These are phyloP conservation scores for Nicotiana rustica DNA, from an alignment of 305 asterid species.

Conservation along the genomic window DNA sequence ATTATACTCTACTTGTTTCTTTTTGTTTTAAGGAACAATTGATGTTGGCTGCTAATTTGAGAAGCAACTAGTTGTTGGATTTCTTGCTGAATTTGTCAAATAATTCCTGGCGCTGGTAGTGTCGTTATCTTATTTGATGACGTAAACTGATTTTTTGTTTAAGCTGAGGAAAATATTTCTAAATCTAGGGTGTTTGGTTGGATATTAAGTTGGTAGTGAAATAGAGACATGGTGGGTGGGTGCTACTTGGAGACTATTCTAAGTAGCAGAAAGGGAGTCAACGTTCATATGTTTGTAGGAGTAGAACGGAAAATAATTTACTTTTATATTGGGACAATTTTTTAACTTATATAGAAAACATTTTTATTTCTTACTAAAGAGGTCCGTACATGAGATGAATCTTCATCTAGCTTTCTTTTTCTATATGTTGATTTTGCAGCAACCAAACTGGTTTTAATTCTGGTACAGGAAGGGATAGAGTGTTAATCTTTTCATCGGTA, in stretches of 20 bases:
- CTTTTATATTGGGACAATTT: background rate
- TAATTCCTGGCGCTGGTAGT: constrained; percentile 2
- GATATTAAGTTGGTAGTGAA: background rate
- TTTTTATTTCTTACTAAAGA: background rate
- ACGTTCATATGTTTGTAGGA: constrained; percentile 11
- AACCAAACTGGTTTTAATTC: constrained; percentile 1
- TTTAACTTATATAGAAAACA: background rate
- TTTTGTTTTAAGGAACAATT: background rate
- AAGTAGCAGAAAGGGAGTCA: background rate
- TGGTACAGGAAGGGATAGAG: background rate
- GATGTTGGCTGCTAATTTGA: constrained; percentile 14
- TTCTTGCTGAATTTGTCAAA: constrained; percentile 15
- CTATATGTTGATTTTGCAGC: background rate
- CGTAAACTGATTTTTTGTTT: constrained; percentile 9
- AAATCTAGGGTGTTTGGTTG: constrained; percentile 7
- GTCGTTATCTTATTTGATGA: background rate
- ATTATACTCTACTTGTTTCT: background rate
- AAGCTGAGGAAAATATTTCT: background rate
- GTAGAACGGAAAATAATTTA: background rate
- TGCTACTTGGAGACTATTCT: background rate
- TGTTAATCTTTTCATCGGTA: background rate
- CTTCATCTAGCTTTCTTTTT: background rate
- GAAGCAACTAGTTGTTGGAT: constrained; percentile 1
- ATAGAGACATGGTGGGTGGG: constrained; percentile 14
- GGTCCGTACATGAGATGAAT: background rate